phyloP scores from a whole-genome alignment of 2,329 filamentous ascomycete genomes.

The Dryadomyces sulphureus region DNA sequence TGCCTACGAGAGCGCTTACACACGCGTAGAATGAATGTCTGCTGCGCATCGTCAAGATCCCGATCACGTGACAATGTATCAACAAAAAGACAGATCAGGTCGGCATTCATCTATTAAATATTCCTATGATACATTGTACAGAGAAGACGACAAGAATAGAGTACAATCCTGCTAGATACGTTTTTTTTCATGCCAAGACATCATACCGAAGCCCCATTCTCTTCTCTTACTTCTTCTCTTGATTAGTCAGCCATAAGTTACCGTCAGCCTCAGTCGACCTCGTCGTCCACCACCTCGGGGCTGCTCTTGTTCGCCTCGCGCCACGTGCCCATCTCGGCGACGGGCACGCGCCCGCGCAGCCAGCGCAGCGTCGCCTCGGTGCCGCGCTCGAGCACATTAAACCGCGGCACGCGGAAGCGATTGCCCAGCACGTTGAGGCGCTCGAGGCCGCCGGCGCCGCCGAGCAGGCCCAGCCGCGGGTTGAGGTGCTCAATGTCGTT shows the following conservation, averaged over 20 bases:
- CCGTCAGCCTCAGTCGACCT: conserved; percentile 2
- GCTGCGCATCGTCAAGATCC: neutral
- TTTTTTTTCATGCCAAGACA: neutral
- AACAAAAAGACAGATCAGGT: neutral
- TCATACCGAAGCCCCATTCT: neutral
- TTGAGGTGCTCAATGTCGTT: conserved; percentile 78
- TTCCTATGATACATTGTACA: neutral
- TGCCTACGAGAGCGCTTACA: too few relatives aligned
- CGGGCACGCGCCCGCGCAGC: conserved; percentile 62
- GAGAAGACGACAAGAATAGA: neutral
- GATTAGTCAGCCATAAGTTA: too few relatives aligned
- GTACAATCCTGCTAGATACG: neutral
- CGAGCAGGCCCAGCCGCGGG: conserved; percentile 64
- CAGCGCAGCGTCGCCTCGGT: conserved; percentile 74
- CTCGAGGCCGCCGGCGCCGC: conserved; percentile 44
- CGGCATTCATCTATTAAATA: neutral
- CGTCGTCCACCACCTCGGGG: conserved; percentile 5
- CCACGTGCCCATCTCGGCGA: conserved; percentile 43
- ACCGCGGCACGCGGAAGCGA: conserved; percentile 73
- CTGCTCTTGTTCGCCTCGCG: conserved; percentile 19
- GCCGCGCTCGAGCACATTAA: conserved; percentile 70
- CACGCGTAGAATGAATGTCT: too few relatives aligned
- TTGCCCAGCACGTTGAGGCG: conserved; percentile 71
- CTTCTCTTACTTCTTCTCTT: too few relatives aligned
- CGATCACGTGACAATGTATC: neutral